Base-by-base conservation (phyloP, 78 protist genomes). In the Dictyostelium brefeldianum region DNA sequence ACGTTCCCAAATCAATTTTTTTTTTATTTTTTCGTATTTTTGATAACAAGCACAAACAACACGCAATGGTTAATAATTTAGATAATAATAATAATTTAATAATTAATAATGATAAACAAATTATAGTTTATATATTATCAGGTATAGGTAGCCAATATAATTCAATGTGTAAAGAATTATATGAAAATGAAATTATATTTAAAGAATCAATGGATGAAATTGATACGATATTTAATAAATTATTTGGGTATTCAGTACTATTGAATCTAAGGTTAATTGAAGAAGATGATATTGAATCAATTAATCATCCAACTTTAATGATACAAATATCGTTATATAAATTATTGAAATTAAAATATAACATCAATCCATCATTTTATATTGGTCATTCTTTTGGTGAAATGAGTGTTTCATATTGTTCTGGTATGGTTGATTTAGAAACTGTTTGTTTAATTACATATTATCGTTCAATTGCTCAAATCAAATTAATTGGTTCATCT, bases 81-180 rank as follows among this genome's bases (percentile, higher is more conserved):
- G 43, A 36, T 36, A 36, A 36, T 36, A 36, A 36, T 36, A 36
- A 36, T 36, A 36, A 36, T 36, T 36, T 36, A 36, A 36, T 36
- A 3, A 36, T 3, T 36, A 36, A 36, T 36, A 2, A 36, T 36
- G 43, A 36, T 36, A 36, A 54, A 54, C 77, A 20, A 57, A n/a
- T 25, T 11, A 20, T 80, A 14, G 46, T 80, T 20, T 62, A 62
- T 57, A 75, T 80, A 46, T 62, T 64, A 43, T 65, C 73, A 47
- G 87, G 87, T 50, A 74, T 62, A 62, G 87, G 87, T 36, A 59
- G 77, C 10, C 87, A 80, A 80, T 80, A 48, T 51, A 80, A 59
- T 64, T n/a, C 18, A 59, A 80, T 80, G 87, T 74, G 77, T 17
- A 10, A 25, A 4, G 22, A 80, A 46, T 27, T 80, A 11, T 80